phyloP scores from a whole-genome alignment of 345 rosid genomes.

The Populus euphratica region DNA sequence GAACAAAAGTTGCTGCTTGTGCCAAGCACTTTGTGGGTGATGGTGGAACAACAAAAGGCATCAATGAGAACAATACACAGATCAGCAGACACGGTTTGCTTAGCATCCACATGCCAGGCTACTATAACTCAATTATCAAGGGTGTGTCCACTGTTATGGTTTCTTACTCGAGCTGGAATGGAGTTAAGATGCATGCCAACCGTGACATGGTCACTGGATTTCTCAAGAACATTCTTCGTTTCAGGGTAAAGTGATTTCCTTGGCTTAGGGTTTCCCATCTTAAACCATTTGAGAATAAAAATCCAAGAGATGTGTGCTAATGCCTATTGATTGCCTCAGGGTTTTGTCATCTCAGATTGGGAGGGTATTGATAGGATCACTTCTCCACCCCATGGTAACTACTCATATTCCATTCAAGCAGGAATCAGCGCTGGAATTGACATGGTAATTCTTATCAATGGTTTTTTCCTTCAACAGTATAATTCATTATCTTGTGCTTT shows the following conservation, averaged over 20 bases:
- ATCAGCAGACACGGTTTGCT: slow-evolving; percentile 53
- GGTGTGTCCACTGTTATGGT: slow-evolving; percentile 85
- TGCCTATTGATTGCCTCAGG: slow-evolving; percentile 41
- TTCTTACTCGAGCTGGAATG: slow-evolving; percentile 94
- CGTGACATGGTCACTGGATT: slow-evolving; percentile 55
- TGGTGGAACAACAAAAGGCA: slow-evolving; percentile 75
- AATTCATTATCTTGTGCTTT: too few relatives aligned
- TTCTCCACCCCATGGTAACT: slow-evolving; percentile 64
- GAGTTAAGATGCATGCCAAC: slow-evolving; percentile 80
- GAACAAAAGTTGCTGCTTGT: slow-evolving; percentile 80
- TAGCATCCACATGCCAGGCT: slow-evolving; percentile 72
- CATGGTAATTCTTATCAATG: slow-evolving; percentile 46
- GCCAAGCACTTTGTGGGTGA: slow-evolving; percentile 95
- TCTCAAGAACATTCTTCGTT: slow-evolving; percentile 67
- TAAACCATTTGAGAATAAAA: background rate
- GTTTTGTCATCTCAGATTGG: slow-evolving; percentile 97
- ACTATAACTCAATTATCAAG: slow-evolving; percentile 59
- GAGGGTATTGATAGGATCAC: slow-evolving; percentile 86
- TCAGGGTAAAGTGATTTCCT: slow-evolving; percentile 44
- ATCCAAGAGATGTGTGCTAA: background rate
- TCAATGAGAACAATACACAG: slow-evolving; percentile 69
- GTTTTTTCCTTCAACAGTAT: background rate
- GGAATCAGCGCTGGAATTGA: slow-evolving; percentile 88
- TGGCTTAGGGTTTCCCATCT: background rate
- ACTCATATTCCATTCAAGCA: slow-evolving; percentile 69